A percentile compares a stretch with the other conserved stretches of the same genome.
These are phyloP conservation scores for Aleurites moluccanus DNA, from an alignment of 441 rosid species.

Conservation along the genomic window DNA sequence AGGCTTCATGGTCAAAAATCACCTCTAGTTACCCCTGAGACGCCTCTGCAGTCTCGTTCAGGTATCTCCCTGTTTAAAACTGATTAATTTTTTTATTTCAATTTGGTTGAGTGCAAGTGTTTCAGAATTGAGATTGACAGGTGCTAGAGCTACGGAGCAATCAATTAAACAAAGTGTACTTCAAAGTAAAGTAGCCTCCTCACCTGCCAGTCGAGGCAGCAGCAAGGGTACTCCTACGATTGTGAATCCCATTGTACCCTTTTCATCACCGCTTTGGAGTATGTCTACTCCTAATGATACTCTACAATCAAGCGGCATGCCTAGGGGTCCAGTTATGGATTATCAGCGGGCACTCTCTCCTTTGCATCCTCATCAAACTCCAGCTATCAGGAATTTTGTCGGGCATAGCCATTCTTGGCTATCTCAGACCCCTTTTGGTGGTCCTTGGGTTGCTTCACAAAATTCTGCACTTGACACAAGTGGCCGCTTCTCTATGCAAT, in stretches of 20 bases:
- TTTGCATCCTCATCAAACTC: slow-evolving; percentile 66
- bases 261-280: slow-evolving; percentile 93
- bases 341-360: slow-evolving; percentile 68
- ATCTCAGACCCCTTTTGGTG: slow-evolving; percentile 68
- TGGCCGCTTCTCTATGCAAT: slow-evolving; percentile 52
- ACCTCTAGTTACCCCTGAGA: slow-evolving; percentile 51
- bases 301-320: slow-evolving; percentile 56
- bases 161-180: slow-evolving; percentile 47
- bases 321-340: slow-evolving; percentile 62
- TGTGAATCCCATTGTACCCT: slow-evolving; percentile 61
- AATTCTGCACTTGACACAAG: slow-evolving; percentile 56
- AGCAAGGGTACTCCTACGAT: slow-evolving; percentile 57
- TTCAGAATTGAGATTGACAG: slow-evolving; percentile 32
- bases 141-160: slow-evolving; percentile 53
- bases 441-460: slow-evolving; percentile 73
- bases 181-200: slow-evolving; percentile 50
- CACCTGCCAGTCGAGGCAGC: slow-evolving; percentile 53
- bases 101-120: slow-evolving; percentile 20
- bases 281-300: slow-evolving; percentile 60
- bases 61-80: slow-evolving; percentile 42
- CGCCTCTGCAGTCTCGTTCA: slow-evolving; percentile 66
- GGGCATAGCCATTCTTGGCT: slow-evolving; percentile 76
- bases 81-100: slow-evolving; percentile 17
- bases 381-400: slow-evolving; percentile 59
- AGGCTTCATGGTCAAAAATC: slow-evolving; percentile 61